These are phyloP conservation scores for Auriscalpium vulgare DNA, from an alignment of 768 basidiomycete species.

Conservation along the genomic window DNA sequence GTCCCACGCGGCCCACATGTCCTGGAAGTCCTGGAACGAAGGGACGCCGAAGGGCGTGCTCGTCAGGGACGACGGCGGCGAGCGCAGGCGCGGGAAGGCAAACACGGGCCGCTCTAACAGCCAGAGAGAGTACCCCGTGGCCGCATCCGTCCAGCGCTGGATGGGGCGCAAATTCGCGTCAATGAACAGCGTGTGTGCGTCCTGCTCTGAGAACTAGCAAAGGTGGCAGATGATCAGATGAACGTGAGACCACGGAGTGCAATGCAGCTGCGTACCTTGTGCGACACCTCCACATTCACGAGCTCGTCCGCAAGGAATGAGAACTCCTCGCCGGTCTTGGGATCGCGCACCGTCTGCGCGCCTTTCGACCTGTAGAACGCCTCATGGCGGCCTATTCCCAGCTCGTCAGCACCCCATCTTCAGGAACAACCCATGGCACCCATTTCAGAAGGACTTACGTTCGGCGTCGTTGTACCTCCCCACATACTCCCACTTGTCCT, in stretches of 20 bases:
- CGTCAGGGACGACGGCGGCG: conserved; percentile 24
- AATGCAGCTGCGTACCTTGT: conserved; percentile 52
- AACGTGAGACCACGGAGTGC: neutral
- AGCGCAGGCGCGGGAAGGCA: conserved; percentile 54
- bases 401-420: neutral
- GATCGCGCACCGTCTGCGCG: conserved; percentile 49
- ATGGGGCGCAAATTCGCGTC: conserved; percentile 75
- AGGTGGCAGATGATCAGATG: neutral
- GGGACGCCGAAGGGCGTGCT: conserved; percentile 61
- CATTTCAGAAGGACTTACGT: conserved; percentile 27
- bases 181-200: conserved; percentile 63
- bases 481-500: conserved; percentile 70
- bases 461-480: conserved; percentile 46
- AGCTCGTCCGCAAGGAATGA: conserved; percentile 64
- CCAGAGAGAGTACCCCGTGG: conserved; percentile 76
- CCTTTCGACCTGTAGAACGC: conserved; percentile 70
- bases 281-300: conserved; percentile 78
- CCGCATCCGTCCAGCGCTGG: conserved; percentile 75
- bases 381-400: conserved; percentile 61
- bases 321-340: conserved; percentile 34
- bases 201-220: conserved; percentile 68
- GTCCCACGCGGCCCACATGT: conserved; percentile 88
- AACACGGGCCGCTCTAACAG: conserved; percentile 84
- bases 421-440: neutral
- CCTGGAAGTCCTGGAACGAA: conserved; percentile 67